These are phyloP conservation scores for Macrophomina pseudophaseolina DNA, from an alignment of 2,329 filamentous ascomycete genomes.

Conservation along the genomic window DNA sequence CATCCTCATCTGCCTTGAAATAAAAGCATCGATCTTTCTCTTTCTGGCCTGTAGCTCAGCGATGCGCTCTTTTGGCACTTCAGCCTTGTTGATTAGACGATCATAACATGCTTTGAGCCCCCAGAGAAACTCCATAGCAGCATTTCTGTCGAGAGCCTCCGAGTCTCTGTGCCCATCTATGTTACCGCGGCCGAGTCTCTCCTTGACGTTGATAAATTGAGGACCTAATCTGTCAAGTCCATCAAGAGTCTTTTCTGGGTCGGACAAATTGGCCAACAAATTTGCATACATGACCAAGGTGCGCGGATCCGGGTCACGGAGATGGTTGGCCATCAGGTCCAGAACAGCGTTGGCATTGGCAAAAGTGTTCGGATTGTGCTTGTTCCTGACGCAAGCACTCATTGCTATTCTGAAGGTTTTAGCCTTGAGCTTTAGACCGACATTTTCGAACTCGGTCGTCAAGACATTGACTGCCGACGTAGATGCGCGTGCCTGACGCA, in stretches of 20 bases:
- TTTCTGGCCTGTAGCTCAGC: neutral
- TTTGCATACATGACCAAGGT: slow-evolving; percentile 9
- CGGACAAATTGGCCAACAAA: neutral
- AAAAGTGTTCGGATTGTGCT: slow-evolving; percentile 73
- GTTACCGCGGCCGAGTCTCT: neutral
- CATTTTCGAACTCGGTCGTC: slow-evolving; percentile 46
- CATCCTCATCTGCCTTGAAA: neutral
- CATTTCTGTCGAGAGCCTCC: neutral
- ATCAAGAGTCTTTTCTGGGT: neutral
- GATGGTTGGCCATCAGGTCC: slow-evolving; percentile 9
- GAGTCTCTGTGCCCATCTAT: neutral
- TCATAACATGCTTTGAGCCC: slow-evolving; percentile 3
- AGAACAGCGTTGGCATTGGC: slow-evolving; percentile 69
- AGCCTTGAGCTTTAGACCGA: slow-evolving; percentile 37
- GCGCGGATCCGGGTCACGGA: neutral
- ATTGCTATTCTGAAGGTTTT: slow-evolving; percentile 73
- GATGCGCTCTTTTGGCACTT: neutral
- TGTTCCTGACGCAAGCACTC: slow-evolving; percentile 75
- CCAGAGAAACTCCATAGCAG: neutral
- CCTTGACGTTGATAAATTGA: neutral
- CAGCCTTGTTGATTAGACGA: neutral
- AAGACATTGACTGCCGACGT: slow-evolving; percentile 65
- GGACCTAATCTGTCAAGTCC: slow-evolving; percentile 2
- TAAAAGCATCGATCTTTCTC: neutral
- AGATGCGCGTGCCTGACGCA: slow-evolving; percentile 71